Conservation (phyloP, 108 stramenopile species). For the Cyclotella kingstonii region DNA sequence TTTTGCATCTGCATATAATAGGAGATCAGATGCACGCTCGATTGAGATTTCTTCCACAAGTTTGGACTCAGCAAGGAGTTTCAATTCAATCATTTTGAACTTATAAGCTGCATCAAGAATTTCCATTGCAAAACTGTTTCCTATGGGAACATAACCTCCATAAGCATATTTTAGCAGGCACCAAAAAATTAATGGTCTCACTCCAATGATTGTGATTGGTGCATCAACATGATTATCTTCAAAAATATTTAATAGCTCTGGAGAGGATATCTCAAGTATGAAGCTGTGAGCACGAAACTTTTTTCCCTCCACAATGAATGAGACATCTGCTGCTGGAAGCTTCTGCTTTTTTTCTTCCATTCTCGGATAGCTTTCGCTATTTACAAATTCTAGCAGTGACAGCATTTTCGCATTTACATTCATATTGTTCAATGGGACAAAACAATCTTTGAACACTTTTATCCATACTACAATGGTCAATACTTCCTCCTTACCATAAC, state of each 20-base stretch:
- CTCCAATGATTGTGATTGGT: conserved; percentile 24
- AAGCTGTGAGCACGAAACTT: conserved; percentile 21
- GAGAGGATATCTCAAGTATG: conserved; percentile 18
- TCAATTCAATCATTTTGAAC: conserved; percentile 30
- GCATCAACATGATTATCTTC: conserved; percentile 6
- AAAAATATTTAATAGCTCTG: conserved; percentile 11
- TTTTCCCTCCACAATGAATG: conserved; percentile 18
- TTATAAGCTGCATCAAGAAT: conserved; percentile 32
- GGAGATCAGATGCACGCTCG: conserved; percentile 15
- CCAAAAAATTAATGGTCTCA: conserved; percentile 12
- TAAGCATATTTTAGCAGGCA: conserved; percentile 24
- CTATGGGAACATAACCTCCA: conserved; percentile 25
- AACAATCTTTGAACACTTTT: conserved; percentile 13
- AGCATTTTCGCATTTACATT: conserved; percentile 5
- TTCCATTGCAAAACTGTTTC: conserved; percentile 17
- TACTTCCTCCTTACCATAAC: conserved; percentile 8
- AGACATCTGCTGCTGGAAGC: conserved; percentile 13
- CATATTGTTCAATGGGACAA: conserved; percentile 23
- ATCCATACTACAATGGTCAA: conserved; percentile 22
- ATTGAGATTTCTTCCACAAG: conserved; percentile 17
- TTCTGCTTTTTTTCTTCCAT: neutral
- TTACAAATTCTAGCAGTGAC: conserved; percentile 4
- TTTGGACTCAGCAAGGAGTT: conserved; percentile 30
- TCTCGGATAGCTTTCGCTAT: neutral
- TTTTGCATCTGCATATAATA: conserved; percentile 32